A percentile compares a stretch with the other conserved stretches of the same genome.
Evolutionary conservation across 2,329 filamentous ascomycete genomes (phyloP).

Genomic region (Aureobasidium sp.): DNA sequence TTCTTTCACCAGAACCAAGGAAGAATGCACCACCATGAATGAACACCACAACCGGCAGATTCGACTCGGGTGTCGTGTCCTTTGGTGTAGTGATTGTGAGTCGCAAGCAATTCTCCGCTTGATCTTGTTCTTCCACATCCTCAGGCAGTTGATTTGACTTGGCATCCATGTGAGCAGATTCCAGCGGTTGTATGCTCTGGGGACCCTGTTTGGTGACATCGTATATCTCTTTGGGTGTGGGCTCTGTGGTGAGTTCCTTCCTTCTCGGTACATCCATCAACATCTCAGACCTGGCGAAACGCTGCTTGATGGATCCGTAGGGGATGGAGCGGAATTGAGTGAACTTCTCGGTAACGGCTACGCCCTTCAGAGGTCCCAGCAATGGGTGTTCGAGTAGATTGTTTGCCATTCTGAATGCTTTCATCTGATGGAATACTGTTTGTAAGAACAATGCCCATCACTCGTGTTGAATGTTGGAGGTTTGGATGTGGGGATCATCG

Average conservation of each 20-base stretch:
- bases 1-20: constrained; percentile 6
- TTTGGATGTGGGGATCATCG: background rate
- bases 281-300: constrained; percentile 12
- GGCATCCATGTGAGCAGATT: constrained; percentile 11
- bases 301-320: constrained; percentile 13
- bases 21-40: constrained; percentile 16
- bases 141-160: constrained; percentile 14
- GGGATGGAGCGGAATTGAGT: constrained; percentile 12
- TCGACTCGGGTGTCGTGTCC: background rate
- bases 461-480: background rate
- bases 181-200: constrained; percentile 11
- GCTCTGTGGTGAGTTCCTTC: background rate
- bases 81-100: constrained; percentile 13
- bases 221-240: background rate
- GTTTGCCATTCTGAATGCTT: background rate
- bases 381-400: background rate
- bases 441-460: background rate
- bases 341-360: background rate
- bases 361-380: constrained; percentile 7
- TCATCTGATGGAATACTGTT: background rate
- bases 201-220: constrained; percentile 9
- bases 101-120: constrained; percentile 13
- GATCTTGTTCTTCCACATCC: constrained; percentile 1
- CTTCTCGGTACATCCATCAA: background rate
- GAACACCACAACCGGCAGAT: constrained; percentile 13